Conservation (phyloP, 129 eudicot genomes). For the Apium graveolens region DNA sequence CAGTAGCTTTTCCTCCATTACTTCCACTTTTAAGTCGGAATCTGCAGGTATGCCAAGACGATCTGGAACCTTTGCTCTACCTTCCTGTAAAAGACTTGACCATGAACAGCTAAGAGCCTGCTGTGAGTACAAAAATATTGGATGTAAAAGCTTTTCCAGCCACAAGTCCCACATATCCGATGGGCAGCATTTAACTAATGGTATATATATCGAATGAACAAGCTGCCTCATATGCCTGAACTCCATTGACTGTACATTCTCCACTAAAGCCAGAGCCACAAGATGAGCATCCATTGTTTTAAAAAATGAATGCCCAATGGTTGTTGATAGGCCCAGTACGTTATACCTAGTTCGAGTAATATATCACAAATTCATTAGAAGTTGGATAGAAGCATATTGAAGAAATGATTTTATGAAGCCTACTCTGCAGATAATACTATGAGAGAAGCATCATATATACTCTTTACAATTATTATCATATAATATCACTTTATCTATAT, state of each 20-base stretch:
- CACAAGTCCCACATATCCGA: slow-evolving; percentile 66
- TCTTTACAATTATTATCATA: not conserved
- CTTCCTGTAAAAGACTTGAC: slow-evolving; percentile 76
- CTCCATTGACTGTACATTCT: slow-evolving; percentile 82
- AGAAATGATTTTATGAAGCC: not conserved
- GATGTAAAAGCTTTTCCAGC: slow-evolving; percentile 78
- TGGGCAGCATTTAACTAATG: slow-evolving; percentile 72
- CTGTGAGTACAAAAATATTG: slow-evolving; percentile 46
- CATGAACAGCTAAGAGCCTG: slow-evolving; percentile 77
- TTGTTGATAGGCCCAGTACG: slow-evolving; percentile 83
- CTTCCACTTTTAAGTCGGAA: slow-evolving; percentile 81
- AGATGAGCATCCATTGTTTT: slow-evolving; percentile 48
- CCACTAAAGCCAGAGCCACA: slow-evolving; percentile 62
- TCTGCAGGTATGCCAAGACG: slow-evolving; percentile 47
- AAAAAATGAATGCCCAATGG: slow-evolving; percentile 78
- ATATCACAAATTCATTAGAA: not conserved
- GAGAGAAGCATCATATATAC: not conserved
- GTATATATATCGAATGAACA: slow-evolving; percentile 62
- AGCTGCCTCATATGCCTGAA: slow-evolving; percentile 85
- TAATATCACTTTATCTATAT: not conserved
- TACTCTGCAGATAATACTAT: not conserved
- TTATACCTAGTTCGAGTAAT: slow-evolving; percentile 48
- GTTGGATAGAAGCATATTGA: not conserved
- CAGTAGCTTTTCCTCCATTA: slow-evolving; percentile 95
- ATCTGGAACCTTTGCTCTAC: slow-evolving; percentile 91